Evolutionary conservation across 2,329 filamentous ascomycete genomes (phyloP).

Genomic region (Xylaria sp.): DNA sequence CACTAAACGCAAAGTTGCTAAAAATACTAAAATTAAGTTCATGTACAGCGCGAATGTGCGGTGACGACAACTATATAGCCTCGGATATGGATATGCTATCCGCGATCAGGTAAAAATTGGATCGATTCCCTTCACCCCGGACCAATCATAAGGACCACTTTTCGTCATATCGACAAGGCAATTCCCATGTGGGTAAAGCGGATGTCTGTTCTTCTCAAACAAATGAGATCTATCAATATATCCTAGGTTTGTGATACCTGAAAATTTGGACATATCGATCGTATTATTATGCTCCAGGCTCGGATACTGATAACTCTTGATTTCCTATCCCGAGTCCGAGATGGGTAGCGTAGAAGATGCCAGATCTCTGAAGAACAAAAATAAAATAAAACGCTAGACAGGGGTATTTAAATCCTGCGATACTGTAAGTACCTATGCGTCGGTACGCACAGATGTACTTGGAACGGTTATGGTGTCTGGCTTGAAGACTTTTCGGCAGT

Average conservation of each 20-base stretch:
- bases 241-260: not conserved
- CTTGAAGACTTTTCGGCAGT: not conserved
- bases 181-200: conserved; percentile 4
- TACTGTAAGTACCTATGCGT: not conserved
- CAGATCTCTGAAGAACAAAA: conserved; percentile 24
- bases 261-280: not conserved
- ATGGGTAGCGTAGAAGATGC: conserved; percentile 22
- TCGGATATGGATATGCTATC: conserved; percentile 28
- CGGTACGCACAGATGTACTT: conserved; percentile 9
- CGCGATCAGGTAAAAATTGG: conserved; percentile 33
- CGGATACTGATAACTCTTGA: conserved; percentile 1
- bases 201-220: not conserved
- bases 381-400: conserved; percentile 30
- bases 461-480: conserved; percentile 2
- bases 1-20: conserved; percentile 18
- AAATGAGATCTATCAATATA: not conserved
- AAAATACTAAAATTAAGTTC: conserved; percentile 21
- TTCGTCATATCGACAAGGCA: conserved; percentile 28
- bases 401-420: conserved; percentile 22
- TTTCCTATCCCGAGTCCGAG: not conserved
- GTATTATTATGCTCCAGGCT: not conserved
- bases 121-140: conserved; percentile 30
- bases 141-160: conserved; percentile 30
- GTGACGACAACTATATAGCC: conserved; percentile 14
- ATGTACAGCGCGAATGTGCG: conserved; percentile 7